These are phyloP conservation scores for Exophiala aquamarina DNA, from an alignment of 2,329 filamentous ascomycete genomes.

Conservation along the genomic window DNA sequence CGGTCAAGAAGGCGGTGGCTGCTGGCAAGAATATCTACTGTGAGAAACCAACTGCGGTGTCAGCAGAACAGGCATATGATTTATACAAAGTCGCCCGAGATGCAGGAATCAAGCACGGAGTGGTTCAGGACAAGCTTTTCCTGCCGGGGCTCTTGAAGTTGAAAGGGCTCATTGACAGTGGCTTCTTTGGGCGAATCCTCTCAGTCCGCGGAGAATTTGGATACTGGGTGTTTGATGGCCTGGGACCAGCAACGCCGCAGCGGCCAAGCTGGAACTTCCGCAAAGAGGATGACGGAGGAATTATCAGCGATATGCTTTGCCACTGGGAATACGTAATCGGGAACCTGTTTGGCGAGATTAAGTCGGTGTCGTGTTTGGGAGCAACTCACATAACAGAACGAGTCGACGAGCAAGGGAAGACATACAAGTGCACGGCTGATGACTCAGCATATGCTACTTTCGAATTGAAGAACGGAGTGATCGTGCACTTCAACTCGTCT, in stretches of 20 bases:
- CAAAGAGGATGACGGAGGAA: constrained; percentile 5
- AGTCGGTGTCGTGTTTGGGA: constrained; percentile 1
- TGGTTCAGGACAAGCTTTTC: constrained; percentile 7
- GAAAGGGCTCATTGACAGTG: constrained; percentile 1
- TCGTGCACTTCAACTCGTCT: constrained; percentile 4
- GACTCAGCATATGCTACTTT: constrained; percentile 6
- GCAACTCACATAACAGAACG: constrained; percentile 4
- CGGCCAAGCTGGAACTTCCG: constrained; percentile 8
- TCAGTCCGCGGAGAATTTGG: constrained; percentile 6
- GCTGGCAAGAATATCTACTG: constrained; percentile 4
- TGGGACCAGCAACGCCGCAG: not conserved
- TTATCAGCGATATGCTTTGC: constrained; percentile 10
- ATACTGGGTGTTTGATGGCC: constrained; percentile 4
- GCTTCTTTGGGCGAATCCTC: constrained; percentile 3
- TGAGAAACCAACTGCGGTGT: constrained; percentile 1
- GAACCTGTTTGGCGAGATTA: constrained; percentile 4
- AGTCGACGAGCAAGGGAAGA: constrained; percentile 1
- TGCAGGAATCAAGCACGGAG: constrained; percentile 1
- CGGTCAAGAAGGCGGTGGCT: constrained; percentile 3
- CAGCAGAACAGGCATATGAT: not conserved
- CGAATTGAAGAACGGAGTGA: constrained; percentile 2
- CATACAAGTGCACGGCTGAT: constrained; percentile 3
- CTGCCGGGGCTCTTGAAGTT: constrained; percentile 5
- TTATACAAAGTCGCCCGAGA: not conserved
- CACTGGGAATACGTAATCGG: constrained; percentile 7